These are phyloP conservation scores for Penicillium verrucosum DNA, from an alignment of 2,329 filamentous ascomycete genomes.

Conservation along the genomic window DNA sequence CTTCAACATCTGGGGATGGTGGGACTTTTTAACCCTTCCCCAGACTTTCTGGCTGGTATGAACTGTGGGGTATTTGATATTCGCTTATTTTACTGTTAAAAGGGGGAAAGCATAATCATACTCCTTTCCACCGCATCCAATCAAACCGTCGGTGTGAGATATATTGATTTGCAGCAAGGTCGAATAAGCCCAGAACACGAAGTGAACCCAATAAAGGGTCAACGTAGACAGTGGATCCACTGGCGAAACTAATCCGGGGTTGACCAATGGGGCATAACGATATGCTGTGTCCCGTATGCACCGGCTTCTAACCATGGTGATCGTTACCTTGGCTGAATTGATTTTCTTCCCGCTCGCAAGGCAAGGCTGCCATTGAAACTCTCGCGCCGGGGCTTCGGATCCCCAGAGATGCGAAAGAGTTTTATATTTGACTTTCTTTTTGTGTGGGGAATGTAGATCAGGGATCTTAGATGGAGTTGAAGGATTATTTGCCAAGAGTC, in stretches of 20 bases:
- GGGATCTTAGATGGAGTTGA: not conserved
- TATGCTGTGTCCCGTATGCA: too few relatives aligned
- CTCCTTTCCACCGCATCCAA: constrained; percentile 2
- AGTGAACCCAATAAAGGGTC: not conserved
- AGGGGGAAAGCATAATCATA: not conserved
- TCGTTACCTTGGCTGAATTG: not conserved
- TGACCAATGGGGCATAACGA: not conserved
- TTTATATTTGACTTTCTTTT: not conserved
- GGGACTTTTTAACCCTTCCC: not conserved
- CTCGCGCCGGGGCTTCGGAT: not conserved
- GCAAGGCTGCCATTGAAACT: not conserved
- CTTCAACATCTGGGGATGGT: not conserved
- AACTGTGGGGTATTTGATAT: not conserved
- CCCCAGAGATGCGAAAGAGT: not conserved
- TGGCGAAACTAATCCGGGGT: not conserved
- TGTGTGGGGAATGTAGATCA: not conserved
- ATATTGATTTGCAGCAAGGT: not conserved
- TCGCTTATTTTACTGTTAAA: not conserved
- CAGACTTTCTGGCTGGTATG: not conserved
- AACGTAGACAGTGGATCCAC: not conserved
- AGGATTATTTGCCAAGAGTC: not conserved
- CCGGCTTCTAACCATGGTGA: not conserved
- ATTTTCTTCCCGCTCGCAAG: too few relatives aligned
- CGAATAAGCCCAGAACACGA: not conserved
- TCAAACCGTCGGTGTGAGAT: not conserved